phyloP scores from a whole-genome alignment of 2,329 filamentous ascomycete species.

The Xylaria sp. region DNA sequence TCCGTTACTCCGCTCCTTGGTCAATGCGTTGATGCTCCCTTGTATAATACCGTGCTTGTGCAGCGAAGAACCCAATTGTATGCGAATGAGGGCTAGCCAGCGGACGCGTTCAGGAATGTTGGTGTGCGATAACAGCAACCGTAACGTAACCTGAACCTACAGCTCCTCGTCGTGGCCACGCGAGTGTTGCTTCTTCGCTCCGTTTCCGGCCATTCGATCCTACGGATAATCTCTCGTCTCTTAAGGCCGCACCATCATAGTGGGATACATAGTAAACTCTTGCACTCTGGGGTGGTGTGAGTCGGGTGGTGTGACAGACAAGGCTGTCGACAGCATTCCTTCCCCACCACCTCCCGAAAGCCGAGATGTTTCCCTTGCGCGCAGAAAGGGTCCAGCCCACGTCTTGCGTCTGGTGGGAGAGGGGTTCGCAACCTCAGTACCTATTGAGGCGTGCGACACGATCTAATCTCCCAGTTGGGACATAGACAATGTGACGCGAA shows the following conservation, averaged over 20 bases:
- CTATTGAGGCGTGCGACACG: slow-evolving; percentile 13
- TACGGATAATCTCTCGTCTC: neutral
- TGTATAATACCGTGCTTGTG: neutral
- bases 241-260: neutral
- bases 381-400: slow-evolving; percentile 10
- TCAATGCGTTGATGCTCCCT: neutral
- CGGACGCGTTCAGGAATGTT: neutral
- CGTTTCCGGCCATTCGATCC: slow-evolving; percentile 16
- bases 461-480: neutral
- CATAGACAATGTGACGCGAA: slow-evolving; percentile 27
- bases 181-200: slow-evolving; percentile 26
- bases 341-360: slow-evolving; percentile 1
- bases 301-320: slow-evolving; percentile 24
- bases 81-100: neutral
- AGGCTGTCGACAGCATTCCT: slow-evolving; percentile 8
- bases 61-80: neutral
- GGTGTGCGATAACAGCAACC: neutral
- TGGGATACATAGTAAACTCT: neutral
- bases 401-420: slow-evolving; percentile 2
- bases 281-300: neutral
- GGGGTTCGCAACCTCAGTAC: slow-evolving; percentile 10
- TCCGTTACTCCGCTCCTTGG: neutral
- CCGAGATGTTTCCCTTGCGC: slow-evolving; percentile 1
- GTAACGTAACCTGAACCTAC: slow-evolving; percentile 1
- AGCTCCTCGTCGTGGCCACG: slow-evolving; percentile 8